A percentile compares a stretch with the other conserved stretches of the same genome.
Evolutionary conservation across 345 rosid species (phyloP).

Genomic region (Cardamine resedifolia): DNA sequence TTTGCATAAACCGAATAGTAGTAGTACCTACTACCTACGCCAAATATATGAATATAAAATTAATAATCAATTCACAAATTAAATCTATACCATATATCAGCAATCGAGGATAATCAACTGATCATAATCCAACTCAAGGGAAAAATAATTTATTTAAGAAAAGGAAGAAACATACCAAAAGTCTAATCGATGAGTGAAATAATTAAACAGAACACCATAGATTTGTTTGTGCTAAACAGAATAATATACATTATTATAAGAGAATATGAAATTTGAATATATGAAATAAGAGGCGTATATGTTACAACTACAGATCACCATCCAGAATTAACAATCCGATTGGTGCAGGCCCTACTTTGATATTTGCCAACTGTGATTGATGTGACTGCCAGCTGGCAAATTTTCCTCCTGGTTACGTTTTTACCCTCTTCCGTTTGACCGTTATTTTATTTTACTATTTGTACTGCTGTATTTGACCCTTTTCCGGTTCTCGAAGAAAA

Average conservation of each 20-base stretch:
- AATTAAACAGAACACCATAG: too few relatives aligned
- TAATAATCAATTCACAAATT: not conserved
- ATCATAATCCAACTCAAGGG: not conserved
- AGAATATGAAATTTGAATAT: slow-evolving; percentile 2
- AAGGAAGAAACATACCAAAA: not conserved
- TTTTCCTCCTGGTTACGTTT: not conserved
- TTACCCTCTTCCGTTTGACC: slow-evolving; percentile 11
- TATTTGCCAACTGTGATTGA: slow-evolving; percentile 39
- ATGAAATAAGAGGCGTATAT: slow-evolving; percentile 34
- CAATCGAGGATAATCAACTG: not conserved
- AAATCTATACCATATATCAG: not conserved
- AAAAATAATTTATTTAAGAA: not conserved
- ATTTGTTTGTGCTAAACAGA: not conserved
- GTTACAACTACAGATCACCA: slow-evolving; percentile 39
- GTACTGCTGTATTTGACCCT: not conserved
- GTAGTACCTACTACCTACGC: too few relatives aligned
- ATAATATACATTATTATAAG: not conserved
- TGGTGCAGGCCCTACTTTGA: slow-evolving; percentile 27
- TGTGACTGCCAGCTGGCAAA: slow-evolving; percentile 43
- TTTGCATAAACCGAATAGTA: not conserved
- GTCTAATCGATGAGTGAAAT: not conserved
- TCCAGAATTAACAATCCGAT: slow-evolving; percentile 39
- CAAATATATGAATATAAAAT: not conserved
- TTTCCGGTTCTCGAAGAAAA: slow-evolving; percentile 5
- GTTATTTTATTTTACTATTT: not conserved